A percentile compares a stretch with the other conserved stretches of the same genome.
Evolutionary conservation across 768 basidiomycete species (phyloP).

Genomic region (Sarcodon sp.): DNA sequence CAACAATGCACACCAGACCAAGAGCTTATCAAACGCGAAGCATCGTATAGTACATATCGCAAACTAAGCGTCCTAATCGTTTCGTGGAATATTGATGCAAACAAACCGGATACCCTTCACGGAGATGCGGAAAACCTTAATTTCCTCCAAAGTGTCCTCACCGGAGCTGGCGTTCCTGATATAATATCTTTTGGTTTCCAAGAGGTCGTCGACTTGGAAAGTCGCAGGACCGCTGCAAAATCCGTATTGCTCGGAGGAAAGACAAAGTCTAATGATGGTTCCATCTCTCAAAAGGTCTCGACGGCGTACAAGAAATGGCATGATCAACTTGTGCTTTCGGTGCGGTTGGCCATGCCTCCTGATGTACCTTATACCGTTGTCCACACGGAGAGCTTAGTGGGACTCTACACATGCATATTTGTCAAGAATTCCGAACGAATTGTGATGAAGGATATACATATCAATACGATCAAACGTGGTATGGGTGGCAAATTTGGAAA

Average conservation of each 20-base stretch:
- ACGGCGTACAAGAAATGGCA: constrained; percentile 83
- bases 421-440: constrained; percentile 53
- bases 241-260: constrained; percentile 69
- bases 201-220: constrained; percentile 93
- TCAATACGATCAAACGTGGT: constrained; percentile 83
- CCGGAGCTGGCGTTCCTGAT: constrained; percentile 65
- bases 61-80: constrained; percentile 66
- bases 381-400: constrained; percentile 84
- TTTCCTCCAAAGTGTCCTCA: constrained; percentile 71
- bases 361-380: constrained; percentile 68
- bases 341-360: constrained; percentile 61
- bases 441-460: constrained; percentile 50
- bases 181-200: constrained; percentile 93
- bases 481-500: constrained; percentile 93
- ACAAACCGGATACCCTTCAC: constrained; percentile 62
- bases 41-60: constrained; percentile 68
- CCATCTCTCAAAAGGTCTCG: constrained; percentile 74
- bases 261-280: constrained; percentile 48
- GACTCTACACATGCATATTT: constrained; percentile 71
- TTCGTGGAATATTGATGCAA: constrained; percentile 90
- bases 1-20: constrained; percentile 34
- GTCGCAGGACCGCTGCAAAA: constrained; percentile 85
- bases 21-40: constrained; percentile 64
- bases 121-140: constrained; percentile 58
- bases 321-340: constrained; percentile 60